Evolutionary conservation across 257 asterid genomes (phyloP).

Genomic region (Petunia axillaris): DNA sequence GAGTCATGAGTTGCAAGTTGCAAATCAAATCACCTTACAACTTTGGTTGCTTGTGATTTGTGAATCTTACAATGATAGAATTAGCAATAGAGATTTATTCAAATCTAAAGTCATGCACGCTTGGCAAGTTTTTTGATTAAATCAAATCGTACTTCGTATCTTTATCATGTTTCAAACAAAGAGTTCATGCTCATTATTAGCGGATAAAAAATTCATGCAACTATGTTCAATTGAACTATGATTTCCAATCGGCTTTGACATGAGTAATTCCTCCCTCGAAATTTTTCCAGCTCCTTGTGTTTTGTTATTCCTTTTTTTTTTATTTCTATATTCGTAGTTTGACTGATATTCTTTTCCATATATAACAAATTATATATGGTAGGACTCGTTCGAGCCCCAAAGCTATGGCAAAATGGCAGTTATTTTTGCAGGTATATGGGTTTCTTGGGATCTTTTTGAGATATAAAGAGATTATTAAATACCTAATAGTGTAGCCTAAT

Average conservation of each 20-base stretch:
- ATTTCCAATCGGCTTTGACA: conserved; percentile 27
- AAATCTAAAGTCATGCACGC: conserved; percentile 20
- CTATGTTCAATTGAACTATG: conserved; percentile 22
- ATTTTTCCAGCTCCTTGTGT: not conserved
- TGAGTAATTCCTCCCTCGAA: not conserved
- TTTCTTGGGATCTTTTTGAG: too few relatives aligned
- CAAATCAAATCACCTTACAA: conserved; percentile 31
- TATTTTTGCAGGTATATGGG: too few relatives aligned
- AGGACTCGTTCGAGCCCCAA: too few relatives aligned
- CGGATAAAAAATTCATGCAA: conserved; percentile 25
- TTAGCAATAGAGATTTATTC: conserved; percentile 24
- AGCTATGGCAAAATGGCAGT: too few relatives aligned
- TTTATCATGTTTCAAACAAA: not conserved
- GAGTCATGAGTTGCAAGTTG: not conserved
- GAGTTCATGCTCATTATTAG: not conserved
- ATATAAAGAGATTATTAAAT: too few relatives aligned
- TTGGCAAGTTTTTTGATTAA: not conserved
- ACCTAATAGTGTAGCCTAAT: too few relatives aligned
- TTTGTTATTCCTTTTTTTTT: not conserved
- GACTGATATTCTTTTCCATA: too few relatives aligned
- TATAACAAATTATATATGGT: too few relatives aligned
- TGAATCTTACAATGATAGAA: not conserved
- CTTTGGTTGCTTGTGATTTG: conserved; percentile 1
- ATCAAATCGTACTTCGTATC: not conserved
- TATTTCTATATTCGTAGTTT: not conserved